Base-by-base conservation (phyloP, 495 filamentous ascomycete genomes). In the Penicillium bialowiezense region DNA sequence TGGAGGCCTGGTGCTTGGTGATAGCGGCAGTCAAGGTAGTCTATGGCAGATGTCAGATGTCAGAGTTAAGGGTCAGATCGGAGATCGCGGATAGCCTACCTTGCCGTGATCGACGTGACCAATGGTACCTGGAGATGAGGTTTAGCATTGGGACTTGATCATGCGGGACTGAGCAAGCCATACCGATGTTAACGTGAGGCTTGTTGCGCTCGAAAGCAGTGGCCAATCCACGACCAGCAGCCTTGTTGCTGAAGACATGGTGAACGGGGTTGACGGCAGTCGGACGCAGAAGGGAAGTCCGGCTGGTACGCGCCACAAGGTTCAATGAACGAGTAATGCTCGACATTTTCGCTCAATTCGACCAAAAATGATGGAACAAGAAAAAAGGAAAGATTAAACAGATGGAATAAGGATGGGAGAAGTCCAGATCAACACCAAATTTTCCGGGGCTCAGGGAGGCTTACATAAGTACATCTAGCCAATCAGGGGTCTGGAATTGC, bases 71-170 rank as follows among this genome's bases (percentile, higher is more conserved):
- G 28, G 18, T 33, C 36, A 35, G 45, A 48, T n/a, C n/a, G 29
- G 26, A 40, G 40, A 34, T 40, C 36, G 45, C 45, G 19, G 31
- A 20, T 29, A 24, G 45, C 65, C 58, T 71, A 95, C 92, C 86
- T 98, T 98, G 76, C 93, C 93, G 73, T 98, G 93, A 82, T 98
- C 93, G 70, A 98, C 93, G 76, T 98, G 93, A 54, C 93, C 93
- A 75, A 98, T 98, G 56, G 93, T 98, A 70, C 91, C 88, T 92
- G 43, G 8, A 47, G 35, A 42, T 34, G 54, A 33, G 50, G 20
- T 41, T 37, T 48, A 57, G 52, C 29, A 40, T 19, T 17, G 7
- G 18, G 43, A 33, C 19, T 32, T n/a, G 28, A 49, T 26, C 43
- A 40, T 28, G 9, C 20, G 23, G 26, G 9, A 48, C 34, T 26